Evolutionary conservation across 768 basidiomycete species (phyloP).

Genomic region (Cystobasidium tubakii): DNA sequence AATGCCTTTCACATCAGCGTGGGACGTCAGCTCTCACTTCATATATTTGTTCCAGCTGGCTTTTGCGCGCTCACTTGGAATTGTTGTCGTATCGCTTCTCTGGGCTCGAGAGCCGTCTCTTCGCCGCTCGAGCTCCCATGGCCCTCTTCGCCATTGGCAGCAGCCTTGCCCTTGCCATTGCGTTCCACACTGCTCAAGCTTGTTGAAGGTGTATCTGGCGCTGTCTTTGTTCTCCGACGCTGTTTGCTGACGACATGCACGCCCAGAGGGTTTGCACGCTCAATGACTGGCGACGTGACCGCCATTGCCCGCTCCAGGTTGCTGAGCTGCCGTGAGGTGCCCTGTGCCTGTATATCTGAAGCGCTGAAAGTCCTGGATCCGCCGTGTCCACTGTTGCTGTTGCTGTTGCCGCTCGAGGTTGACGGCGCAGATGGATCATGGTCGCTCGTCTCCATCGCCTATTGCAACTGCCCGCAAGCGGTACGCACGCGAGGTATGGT

Average conservation of each 20-base stretch:
- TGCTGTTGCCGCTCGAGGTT: constrained; percentile 3
- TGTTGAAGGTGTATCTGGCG: background rate
- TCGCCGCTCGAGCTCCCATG: constrained; percentile 17
- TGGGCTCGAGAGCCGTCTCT: constrained; percentile 19
- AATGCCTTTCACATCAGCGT: background rate
- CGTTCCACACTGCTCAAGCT: background rate
- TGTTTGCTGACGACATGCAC: constrained; percentile 7
- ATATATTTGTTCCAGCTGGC: no score
- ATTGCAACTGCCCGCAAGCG: background rate
- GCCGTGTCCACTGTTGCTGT: background rate
- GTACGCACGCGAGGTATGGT: background rate
- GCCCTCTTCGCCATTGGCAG: background rate
- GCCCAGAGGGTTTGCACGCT: constrained; percentile 28
- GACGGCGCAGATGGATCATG: constrained; percentile 16
- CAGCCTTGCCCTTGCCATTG: constrained; percentile 15
- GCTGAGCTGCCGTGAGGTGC: constrained; percentile 7
- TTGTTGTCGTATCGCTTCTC: constrained; percentile 29
- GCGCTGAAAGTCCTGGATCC: background rate
- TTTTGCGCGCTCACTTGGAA: constrained; percentile 14
- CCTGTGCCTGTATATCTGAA: background rate
- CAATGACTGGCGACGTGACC: constrained; percentile 18
- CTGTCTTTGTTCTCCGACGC: background rate
- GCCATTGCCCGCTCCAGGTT: constrained; percentile 17
- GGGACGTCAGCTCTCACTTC: no score
- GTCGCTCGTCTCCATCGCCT: background rate